Base-by-base conservation (phyloP, 306 rosid genomes). In the Castanea mollissima region DNA sequence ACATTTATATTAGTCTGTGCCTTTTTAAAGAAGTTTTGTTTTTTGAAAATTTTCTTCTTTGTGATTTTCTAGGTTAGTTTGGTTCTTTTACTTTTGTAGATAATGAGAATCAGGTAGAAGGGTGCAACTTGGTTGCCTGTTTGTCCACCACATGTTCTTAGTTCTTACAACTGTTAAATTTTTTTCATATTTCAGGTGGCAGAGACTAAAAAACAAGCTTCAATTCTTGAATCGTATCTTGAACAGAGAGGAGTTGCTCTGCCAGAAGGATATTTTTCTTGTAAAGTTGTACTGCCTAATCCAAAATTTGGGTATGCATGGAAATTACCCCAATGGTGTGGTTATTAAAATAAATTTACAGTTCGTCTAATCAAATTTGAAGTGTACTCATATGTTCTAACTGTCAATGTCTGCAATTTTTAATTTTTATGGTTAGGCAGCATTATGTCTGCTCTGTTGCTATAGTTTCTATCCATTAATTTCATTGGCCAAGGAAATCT, bases 251-350 rank as follows among this genome's bases (percentile, higher is more conserved):
- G 98, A 86, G 86, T 89, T 79, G 71, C 67, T 73, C 83, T 90
- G 71, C 96, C 96, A 41, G 73, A 85, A 80, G 97, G 92, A 74
- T 87, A 87, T 82, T 73, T 95, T 46, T 86, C 96, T 55, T 90
- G 84, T 82, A 92, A 92, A 90, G 92, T 95, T 76, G 79, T 94
- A 74, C 97, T 94, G 74, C 93, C 94, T 81, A 91, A 94, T 88
- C 94, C 97, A 21, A 90, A 91, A 79, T 79, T 87, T 73, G 64
- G 96, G 99, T 95, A 95, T 83, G 87, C 34, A 56, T 74, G 78
- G 71, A 57, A 82, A 38, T 64, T 71, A 73, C 20, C 55, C 57
- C 57, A 29, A 8, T 55, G 5, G 3, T 15, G 25, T 69, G 32
- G 73, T 56, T 32, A 21, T 69, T 64, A 34, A 57, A 31, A 64